Conservation (phyloP, 306 rosid species). For the Bauhinia variegata region DNA sequence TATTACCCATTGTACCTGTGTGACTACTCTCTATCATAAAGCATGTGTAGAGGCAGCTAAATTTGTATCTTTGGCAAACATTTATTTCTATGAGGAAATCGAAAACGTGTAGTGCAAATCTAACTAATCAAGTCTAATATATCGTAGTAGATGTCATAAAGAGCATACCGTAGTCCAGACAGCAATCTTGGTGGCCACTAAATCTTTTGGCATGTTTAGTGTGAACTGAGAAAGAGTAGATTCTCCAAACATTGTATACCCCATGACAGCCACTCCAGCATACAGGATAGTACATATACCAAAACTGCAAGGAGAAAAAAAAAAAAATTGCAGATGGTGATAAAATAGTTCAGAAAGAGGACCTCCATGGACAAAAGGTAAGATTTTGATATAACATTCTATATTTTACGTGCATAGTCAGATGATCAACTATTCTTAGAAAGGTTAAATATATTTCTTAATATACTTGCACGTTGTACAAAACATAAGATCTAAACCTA, state of each 20-base stretch:
- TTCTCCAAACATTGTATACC: constrained; percentile 96
- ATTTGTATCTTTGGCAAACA: not conserved
- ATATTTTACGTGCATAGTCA: not conserved
- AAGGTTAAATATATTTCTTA: constrained; percentile 2
- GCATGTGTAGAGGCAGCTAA: not conserved
- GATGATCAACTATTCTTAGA: constrained; percentile 5
- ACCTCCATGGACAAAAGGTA: not conserved
- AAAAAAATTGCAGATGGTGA: constrained; percentile 1
- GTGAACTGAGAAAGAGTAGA: constrained; percentile 81
- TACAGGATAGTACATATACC: constrained; percentile 70
- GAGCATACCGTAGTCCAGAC: constrained; percentile 93
- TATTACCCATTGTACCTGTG: not conserved
- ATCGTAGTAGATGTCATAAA: constrained; percentile 6
- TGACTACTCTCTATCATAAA: not conserved
- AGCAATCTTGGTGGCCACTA: constrained; percentile 89
- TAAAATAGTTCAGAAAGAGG: constrained; percentile 24
- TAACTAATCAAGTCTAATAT: constrained; percentile 8
- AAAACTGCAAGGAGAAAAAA: constrained; percentile 53
- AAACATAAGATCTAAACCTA: not conserved
- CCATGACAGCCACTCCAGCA: constrained; percentile 89
- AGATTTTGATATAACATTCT: constrained; percentile 8
- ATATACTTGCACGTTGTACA: constrained; percentile 3
- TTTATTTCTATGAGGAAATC: constrained; percentile 2
- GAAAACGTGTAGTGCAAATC: not conserved
- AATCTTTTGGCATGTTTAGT: constrained; percentile 82